These are phyloP conservation scores for Santalum album DNA, from an alignment of 164 flowering plant genomes.

Conservation along the genomic window DNA sequence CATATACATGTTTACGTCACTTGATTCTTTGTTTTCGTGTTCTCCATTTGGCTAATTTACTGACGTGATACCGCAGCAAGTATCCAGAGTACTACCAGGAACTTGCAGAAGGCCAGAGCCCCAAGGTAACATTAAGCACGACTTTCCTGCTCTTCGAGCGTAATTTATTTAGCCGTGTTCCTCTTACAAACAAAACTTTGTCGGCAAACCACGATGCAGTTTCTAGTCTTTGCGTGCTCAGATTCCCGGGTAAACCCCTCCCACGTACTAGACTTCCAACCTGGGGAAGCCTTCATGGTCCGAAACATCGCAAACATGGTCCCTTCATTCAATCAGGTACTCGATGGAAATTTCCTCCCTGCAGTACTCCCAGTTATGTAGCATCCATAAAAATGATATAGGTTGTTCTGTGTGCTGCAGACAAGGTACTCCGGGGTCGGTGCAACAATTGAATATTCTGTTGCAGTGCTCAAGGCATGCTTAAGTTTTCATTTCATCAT, in stretches of 20 bases:
- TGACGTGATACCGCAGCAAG: not conserved
- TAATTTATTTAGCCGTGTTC: not conserved
- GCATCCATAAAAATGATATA: not conserved
- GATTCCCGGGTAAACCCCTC: slow-evolving; percentile 93
- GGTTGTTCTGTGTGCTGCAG: slow-evolving; percentile 18
- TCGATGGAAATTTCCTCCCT: too few relatives aligned
- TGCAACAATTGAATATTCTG: slow-evolving; percentile 65
- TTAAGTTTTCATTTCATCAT: not conserved
- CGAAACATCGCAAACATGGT: slow-evolving; percentile 93
- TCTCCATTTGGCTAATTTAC: not conserved
- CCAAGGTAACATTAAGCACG: not conserved
- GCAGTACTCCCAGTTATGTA: not conserved
- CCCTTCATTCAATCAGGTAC: slow-evolving; percentile 65
- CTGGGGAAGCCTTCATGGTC: slow-evolving; percentile 85
- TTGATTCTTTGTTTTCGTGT: not conserved
- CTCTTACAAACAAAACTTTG: not conserved
- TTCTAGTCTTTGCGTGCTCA: slow-evolving; percentile 85
- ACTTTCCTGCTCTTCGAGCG: not conserved
- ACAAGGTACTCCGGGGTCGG: slow-evolving; percentile 48
- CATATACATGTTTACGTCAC: too few relatives aligned
- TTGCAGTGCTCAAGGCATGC: slow-evolving; percentile 41
- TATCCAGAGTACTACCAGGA: slow-evolving; percentile 2
- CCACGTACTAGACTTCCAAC: slow-evolving; percentile 64
- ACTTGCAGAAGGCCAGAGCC: slow-evolving; percentile 4
- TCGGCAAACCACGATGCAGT: slow-evolving; percentile 33